Evolutionary conservation across 345 rosid genomes (phyloP).

Genomic region (Cochlearia excelsa): DNA sequence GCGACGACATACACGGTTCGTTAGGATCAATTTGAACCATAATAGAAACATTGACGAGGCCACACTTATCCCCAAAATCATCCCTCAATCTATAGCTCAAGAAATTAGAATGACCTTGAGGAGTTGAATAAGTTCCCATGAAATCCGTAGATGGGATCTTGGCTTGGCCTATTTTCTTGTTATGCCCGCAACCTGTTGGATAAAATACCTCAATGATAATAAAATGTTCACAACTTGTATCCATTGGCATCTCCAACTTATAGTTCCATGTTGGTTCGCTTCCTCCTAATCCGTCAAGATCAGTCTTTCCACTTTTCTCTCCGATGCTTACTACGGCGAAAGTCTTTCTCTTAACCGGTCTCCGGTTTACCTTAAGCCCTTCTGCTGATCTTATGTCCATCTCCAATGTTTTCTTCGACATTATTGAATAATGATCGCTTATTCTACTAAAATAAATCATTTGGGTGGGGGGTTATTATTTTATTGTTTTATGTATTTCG

Average conservation of each 20-base stretch:
- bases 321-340: constrained; percentile 36
- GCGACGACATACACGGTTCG: too few relatives aligned
- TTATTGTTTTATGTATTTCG: too few relatives aligned
- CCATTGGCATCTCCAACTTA: constrained; percentile 40
- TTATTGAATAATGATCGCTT: too few relatives aligned
- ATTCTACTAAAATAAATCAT: too few relatives aligned
- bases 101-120: constrained; percentile 49
- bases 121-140: constrained; percentile 40
- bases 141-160: constrained; percentile 55
- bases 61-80: constrained; percentile 44
- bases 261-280: constrained; percentile 49
- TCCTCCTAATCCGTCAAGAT: constrained; percentile 34
- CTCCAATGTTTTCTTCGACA: constrained; percentile 39
- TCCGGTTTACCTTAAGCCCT: constrained; percentile 43
- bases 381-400: constrained; percentile 58
- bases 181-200: constrained; percentile 35
- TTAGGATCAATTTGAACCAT: constrained; percentile 30
- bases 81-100: constrained; percentile 70
- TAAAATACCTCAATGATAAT: constrained; percentile 47
- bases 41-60: constrained; percentile 64
- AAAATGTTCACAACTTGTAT: constrained; percentile 21
- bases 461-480: too few relatives aligned
- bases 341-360: constrained; percentile 39
- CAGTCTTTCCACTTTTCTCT: constrained; percentile 16
- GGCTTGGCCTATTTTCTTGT: constrained; percentile 41